Evolutionary conservation across 805 yeast genomes (phyloP).

Genomic region (Candida ulmi): DNA sequence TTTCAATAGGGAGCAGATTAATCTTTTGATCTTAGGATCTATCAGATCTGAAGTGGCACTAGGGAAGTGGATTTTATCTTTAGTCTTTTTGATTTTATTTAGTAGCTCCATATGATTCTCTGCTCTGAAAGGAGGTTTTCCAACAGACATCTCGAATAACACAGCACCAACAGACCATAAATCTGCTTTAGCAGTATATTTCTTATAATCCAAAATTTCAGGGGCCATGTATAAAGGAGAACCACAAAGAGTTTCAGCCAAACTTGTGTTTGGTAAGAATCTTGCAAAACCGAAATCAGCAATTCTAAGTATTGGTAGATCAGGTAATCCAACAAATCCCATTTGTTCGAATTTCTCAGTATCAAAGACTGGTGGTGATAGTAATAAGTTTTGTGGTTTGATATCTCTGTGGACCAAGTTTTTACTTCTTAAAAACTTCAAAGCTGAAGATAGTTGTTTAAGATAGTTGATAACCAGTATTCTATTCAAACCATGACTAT

Average conservation of each 20-base stretch:
- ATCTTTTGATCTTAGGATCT: slow-evolving; percentile 56
- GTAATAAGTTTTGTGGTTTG: slow-evolving; percentile 82
- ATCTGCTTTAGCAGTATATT: slow-evolving; percentile 95
- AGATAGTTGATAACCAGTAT: slow-evolving; percentile 76
- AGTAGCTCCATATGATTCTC: slow-evolving; percentile 86
- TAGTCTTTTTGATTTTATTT: slow-evolving; percentile 76
- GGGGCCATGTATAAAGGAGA: slow-evolving; percentile 99
- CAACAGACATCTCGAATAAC: slow-evolving; percentile 89
- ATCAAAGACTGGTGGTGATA: slow-evolving; percentile 77
- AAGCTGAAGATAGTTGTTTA: slow-evolving; percentile 80
- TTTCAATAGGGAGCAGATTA: slow-evolving; percentile 72
- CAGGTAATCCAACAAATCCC: slow-evolving; percentile 76
- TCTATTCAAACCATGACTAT: slow-evolving; percentile 74
- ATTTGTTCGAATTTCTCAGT: slow-evolving; percentile 43
- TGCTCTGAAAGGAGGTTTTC: slow-evolving; percentile 95
- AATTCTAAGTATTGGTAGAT: slow-evolving; percentile 82
- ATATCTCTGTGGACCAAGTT: slow-evolving; percentile 92
- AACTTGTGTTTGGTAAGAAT: slow-evolving; percentile 83
- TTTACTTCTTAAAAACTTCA: slow-evolving; percentile 73
- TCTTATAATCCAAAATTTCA: slow-evolving; percentile 88
- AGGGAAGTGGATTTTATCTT: slow-evolving; percentile 78
- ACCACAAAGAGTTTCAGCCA: slow-evolving; percentile 97
- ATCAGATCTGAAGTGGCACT: slow-evolving; percentile 42
- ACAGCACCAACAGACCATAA: slow-evolving; percentile 98
- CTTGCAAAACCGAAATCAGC: slow-evolving; percentile 99